Conservation (phyloP, 1,139 yeast genomes). For the Candida sp. region DNA sequence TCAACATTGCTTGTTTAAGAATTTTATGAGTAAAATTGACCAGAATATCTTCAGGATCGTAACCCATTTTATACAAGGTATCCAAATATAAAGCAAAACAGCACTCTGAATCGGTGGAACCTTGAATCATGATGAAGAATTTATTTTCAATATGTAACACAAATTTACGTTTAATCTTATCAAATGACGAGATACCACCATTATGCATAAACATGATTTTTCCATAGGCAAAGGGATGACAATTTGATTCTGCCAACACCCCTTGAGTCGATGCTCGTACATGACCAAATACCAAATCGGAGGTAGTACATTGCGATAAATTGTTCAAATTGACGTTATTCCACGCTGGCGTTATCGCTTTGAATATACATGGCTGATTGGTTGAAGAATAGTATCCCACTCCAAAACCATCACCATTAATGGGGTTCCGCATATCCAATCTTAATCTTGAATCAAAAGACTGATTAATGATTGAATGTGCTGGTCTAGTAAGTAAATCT, state of each 20-base stretch:
- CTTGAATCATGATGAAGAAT: constrained; percentile 79
- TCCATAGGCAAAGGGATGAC: constrained; percentile 91
- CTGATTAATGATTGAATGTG: constrained; percentile 95
- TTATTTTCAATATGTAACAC: constrained; percentile 74
- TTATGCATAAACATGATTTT: constrained; percentile 95
- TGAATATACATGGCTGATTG: constrained; percentile 52
- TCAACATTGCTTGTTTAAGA: constrained; percentile 65
- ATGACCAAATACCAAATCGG: constrained; percentile 86
- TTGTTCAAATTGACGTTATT: constrained; percentile 87
- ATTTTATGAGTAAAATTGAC: constrained; percentile 47
- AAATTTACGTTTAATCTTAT: constrained; percentile 66
- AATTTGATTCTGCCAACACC: constrained; percentile 87
- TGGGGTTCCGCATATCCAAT: constrained; percentile 84
- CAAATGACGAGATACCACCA: constrained; percentile 82
- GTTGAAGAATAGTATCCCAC: constrained; percentile 86
- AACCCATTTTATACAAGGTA: constrained; percentile 70
- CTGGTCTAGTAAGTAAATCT: constrained; percentile 88
- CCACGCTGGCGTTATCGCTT: constrained; percentile 98
- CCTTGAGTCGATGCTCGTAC: constrained; percentile 97
- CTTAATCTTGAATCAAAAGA: constrained; percentile 89
- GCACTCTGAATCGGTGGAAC: constrained; percentile 95
- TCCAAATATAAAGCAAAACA: constrained; percentile 88
- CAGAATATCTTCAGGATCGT: constrained; percentile 50
- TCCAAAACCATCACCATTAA: constrained; percentile 98
- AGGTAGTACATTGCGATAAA: constrained; percentile 82